phyloP scores from a whole-genome alignment of 768 basidiomycete genomes.

The Lactarius psammicola region DNA sequence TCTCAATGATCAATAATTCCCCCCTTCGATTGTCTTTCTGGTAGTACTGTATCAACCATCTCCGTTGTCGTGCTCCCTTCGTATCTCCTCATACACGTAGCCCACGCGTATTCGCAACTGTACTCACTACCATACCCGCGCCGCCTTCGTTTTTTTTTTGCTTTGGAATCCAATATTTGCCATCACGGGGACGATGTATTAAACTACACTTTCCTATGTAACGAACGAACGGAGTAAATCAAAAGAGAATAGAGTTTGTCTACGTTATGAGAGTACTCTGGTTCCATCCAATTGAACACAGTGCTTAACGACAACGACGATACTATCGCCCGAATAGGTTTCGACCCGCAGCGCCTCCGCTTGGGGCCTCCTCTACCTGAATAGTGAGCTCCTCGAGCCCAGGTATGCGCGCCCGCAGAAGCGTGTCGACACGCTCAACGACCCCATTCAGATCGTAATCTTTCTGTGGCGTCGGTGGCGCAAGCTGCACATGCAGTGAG shows the following conservation, averaged over 20 bases:
- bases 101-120: conserved; percentile 25
- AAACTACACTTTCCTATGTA: conserved; percentile 28
- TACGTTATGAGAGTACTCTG: neutral
- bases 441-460: conserved; percentile 69
- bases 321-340: conserved; percentile 11
- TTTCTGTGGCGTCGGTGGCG: conserved; percentile 32
- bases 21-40: neutral
- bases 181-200: conserved; percentile 24
- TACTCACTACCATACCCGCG: conserved; percentile 28
- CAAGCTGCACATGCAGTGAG: conserved; percentile 88
- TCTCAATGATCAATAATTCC: conserved; percentile 53
- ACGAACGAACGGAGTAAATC: conserved; percentile 23
- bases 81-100: conserved; percentile 11
- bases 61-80: neutral
- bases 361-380: conserved; percentile 58
- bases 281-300: neutral
- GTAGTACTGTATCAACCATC: conserved; percentile 14
- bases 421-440: conserved; percentile 68
- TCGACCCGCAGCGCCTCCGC: neutral
- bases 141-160: conserved; percentile 16
- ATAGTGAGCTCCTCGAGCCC: conserved; percentile 89
- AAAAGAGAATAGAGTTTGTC: conserved; percentile 14
- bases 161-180: conserved; percentile 24
- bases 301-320: neutral
- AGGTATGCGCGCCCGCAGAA: conserved; percentile 68